phyloP scores from a whole-genome alignment of 331 rosid genomes.

The Stylosanthes scabra region DNA sequence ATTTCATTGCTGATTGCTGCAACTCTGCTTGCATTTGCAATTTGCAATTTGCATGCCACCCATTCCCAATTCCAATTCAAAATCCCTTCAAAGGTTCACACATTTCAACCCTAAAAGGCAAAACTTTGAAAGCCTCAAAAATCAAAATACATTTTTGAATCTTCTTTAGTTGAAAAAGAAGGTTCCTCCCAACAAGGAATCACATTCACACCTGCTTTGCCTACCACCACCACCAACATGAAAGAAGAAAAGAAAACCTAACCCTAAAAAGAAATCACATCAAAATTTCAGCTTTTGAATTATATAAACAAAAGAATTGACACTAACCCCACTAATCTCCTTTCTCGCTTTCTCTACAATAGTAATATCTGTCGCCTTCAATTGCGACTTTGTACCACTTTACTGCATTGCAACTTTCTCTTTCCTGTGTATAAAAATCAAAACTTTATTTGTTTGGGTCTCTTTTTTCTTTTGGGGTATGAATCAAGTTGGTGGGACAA shows the following conservation, averaged over 20 bases:
- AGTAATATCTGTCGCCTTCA: conserved; percentile 89
- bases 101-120: too few species aligned
- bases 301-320: background rate
- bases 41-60: too few species aligned
- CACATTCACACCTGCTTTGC: conserved; percentile 14
- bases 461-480: conserved; percentile 39
- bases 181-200: background rate
- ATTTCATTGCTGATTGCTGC: too few species aligned
- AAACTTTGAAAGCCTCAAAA: too few species aligned
- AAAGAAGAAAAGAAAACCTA: conserved; percentile 15
- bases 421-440: conserved; percentile 47
- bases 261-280: conserved; percentile 17
- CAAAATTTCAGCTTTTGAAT: background rate
- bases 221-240: too few species aligned
- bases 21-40: too few species aligned
- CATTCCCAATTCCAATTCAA: too few species aligned
- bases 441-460: conserved; percentile 29
- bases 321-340: conserved; percentile 47
- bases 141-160: too few species aligned
- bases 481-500: conserved; percentile 60
- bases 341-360: conserved; percentile 46
- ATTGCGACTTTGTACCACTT: conserved; percentile 80
- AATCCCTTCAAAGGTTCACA: too few species aligned
- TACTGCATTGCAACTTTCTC: conserved; percentile 18
- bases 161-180: too few species aligned